Percentiles rank a stretch among this genome's conserved stretches.
Evolutionary conservation across 2,329 filamentous ascomycete species (phyloP).

Genomic region (Cordyceps cicadae): DNA sequence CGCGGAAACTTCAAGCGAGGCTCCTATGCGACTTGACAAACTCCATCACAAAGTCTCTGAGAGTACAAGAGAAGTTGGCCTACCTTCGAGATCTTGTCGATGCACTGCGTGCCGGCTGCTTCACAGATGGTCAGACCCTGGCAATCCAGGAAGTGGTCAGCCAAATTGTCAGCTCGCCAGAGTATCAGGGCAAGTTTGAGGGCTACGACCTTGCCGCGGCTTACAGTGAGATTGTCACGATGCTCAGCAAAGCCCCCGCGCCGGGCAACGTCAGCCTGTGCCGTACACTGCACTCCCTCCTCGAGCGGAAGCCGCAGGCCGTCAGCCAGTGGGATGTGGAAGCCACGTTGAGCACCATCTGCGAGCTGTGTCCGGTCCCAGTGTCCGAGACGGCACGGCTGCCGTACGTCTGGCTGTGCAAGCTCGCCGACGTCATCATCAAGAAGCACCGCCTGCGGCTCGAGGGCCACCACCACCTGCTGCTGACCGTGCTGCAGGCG

Average conservation of each 20-base stretch:
- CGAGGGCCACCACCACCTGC: conserved; percentile 53
- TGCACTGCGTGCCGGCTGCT: conserved; percentile 22
- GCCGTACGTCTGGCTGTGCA: conserved; percentile 40
- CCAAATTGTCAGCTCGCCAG: conserved; percentile 29
- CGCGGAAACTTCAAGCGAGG: conserved; percentile 21
- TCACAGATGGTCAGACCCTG: conserved; percentile 33
- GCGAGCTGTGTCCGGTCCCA: conserved; percentile 23
- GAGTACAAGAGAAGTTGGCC: conserved; percentile 23
- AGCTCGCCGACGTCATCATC: conserved; percentile 47
- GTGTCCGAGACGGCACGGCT: conserved; percentile 17
- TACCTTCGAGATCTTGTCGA: conserved; percentile 33
- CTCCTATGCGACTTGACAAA: conserved; percentile 26
- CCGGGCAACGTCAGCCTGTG: conserved; percentile 31
- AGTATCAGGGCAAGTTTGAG: conserved; percentile 20
- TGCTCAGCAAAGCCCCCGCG: conserved; percentile 19
- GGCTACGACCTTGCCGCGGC: conserved; percentile 31
- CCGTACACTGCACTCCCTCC: conserved; percentile 34
- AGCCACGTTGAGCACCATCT: conserved; percentile 38
- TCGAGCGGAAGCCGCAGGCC: conserved; percentile 40
- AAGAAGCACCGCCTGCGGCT: conserved; percentile 53
- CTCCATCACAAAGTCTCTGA: conserved; percentile 25
- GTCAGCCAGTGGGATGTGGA: conserved; percentile 55
- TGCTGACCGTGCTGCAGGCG: conserved; percentile 45
- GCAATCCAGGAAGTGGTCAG: conserved; percentile 36
- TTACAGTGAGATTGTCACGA: conserved; percentile 34